phyloP scores from a whole-genome alignment of 2,329 filamentous ascomycete species.

The Colletotrichum tabaci region DNA sequence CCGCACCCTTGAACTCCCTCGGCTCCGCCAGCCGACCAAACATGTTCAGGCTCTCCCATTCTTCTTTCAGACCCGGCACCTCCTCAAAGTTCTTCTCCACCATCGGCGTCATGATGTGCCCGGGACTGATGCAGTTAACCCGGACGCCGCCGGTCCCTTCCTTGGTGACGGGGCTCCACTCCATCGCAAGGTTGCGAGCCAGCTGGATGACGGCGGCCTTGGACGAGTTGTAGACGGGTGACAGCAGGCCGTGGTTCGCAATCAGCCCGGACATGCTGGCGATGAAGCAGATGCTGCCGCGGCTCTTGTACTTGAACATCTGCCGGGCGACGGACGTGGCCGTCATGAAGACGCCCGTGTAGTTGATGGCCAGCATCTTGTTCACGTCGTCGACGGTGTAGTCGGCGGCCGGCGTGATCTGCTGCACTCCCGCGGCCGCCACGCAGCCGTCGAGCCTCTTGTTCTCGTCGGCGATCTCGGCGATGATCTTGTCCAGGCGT shows the following conservation, averaged over 20 bases:
- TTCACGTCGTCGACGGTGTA: conserved; percentile 71
- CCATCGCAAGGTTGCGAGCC: conserved; percentile 72
- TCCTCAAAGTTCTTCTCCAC: conserved; percentile 79
- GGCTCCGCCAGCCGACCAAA: conserved; percentile 72
- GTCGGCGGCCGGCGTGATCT: conserved; percentile 77
- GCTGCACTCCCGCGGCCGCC: conserved; percentile 79
- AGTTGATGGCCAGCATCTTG: conserved; percentile 79
- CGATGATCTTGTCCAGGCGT: conserved; percentile 70
- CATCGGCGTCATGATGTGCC: conserved; percentile 75
- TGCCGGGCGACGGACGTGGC: conserved; percentile 79
- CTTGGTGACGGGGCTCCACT: conserved; percentile 67
- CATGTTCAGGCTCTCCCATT: conserved; percentile 84
- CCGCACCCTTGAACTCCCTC: conserved; percentile 73
- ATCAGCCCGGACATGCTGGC: conserved; percentile 70
- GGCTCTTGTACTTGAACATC: conserved; percentile 65
- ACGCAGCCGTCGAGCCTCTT: conserved; percentile 77
- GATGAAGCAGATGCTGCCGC: conserved; percentile 70
- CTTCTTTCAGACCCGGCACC: conserved; percentile 70
- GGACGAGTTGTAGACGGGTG: conserved; percentile 76
- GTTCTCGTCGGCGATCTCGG: conserved; percentile 72
- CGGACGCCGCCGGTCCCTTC: conserved; percentile 69
- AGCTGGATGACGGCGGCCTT: conserved; percentile 78
- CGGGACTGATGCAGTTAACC: conserved; percentile 60
- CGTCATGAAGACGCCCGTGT: conserved; percentile 79
- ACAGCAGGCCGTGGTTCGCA: conserved; percentile 73